These are phyloP conservation scores for Dendrobium nobile DNA, from an alignment of 106 monocot species.

Conservation along the genomic window DNA sequence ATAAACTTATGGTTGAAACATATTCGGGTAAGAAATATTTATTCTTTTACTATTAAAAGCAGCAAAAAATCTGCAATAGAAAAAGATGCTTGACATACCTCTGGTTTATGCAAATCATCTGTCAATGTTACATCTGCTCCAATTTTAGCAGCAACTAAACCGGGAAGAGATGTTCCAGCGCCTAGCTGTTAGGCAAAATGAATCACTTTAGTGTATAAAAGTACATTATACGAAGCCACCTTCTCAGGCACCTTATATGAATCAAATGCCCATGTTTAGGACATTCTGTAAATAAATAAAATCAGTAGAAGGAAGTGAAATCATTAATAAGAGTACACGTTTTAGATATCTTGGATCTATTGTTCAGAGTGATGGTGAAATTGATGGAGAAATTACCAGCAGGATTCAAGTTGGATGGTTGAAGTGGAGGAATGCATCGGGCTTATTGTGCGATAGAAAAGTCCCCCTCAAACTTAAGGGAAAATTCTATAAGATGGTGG, in stretches of 20 bases:
- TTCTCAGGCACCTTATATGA: neutral
- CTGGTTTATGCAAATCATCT: constrained; percentile 39
- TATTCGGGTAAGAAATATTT: neutral
- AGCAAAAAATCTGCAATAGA: neutral
- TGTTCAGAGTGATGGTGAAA: no score
- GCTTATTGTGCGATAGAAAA: no score
- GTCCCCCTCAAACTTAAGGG: no score
- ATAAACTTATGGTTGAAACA: neutral
- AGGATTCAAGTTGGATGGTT: no score
- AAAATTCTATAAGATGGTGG: no score
- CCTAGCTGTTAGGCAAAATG: constrained; percentile 51
- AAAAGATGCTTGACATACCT: constrained; percentile 20
- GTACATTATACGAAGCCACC: neutral
- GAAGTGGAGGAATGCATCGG: no score
- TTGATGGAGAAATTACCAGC: no score
- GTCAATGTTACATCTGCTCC: constrained; percentile 75
- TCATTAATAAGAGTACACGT: no score
- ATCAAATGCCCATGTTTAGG: neutral
- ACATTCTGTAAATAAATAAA: neutral
- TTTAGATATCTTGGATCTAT: no score
- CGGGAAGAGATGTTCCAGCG: constrained; percentile 90
- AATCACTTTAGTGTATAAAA: neutral
- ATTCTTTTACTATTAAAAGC: neutral
- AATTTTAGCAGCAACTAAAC: constrained; percentile 88
- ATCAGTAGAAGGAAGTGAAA: neutral